Evolutionary conservation across 2,329 filamentous ascomycete species (phyloP), one percentile per base, ranked within the genome.

Genomic region (Talaromyces sp.): DNA sequence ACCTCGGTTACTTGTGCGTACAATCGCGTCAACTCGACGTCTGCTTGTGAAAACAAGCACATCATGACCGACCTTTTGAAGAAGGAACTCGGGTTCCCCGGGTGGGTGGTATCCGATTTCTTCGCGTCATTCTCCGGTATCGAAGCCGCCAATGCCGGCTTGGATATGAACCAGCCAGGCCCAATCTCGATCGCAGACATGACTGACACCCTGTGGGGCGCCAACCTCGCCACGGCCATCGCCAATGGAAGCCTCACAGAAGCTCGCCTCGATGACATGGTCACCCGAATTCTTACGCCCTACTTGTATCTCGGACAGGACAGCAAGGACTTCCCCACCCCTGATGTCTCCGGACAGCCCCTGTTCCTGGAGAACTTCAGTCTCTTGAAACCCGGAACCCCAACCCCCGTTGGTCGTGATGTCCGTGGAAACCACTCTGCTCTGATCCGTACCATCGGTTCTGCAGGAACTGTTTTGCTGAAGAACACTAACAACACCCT

Each of bases 351-450:
- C 28, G 57, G 56, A 2, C 59, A 56, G 15, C 60, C 58, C 25
- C 33, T 64, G 9, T 51, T 19, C n/a, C 7, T 55, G 22, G 59
- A 53, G 30, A 32, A 59, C 25, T 62, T 56, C 19, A 52, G 57
- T 13, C 22, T 52, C n/a, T 27, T 58, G 17, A n/a, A 62, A 5
- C 62, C 62, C 7, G 61, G 62, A 11, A 61, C 58, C 11, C 49
- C 53, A 39, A 59, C 64, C 3, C 62, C 65, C 51, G 55, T 65
- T 33, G 61, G 61, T n/a, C 59, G 62, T 30, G 87, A 96, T 69
- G 92, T 95, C 10, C 89, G 86, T 51, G 82, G 75, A 30, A 81
- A 92, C 58, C 91, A 96, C 70, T 85, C 77, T 47, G 71, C 76
- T 17, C 78, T 90, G 58, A 93, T 96, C 65, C 86, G 92, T 2